Percentiles rank a stretch among this genome's conserved stretches.
Conservation (phyloP, 495 filamentous ascomycete species). For the Gamarada debralockiae region DNA sequence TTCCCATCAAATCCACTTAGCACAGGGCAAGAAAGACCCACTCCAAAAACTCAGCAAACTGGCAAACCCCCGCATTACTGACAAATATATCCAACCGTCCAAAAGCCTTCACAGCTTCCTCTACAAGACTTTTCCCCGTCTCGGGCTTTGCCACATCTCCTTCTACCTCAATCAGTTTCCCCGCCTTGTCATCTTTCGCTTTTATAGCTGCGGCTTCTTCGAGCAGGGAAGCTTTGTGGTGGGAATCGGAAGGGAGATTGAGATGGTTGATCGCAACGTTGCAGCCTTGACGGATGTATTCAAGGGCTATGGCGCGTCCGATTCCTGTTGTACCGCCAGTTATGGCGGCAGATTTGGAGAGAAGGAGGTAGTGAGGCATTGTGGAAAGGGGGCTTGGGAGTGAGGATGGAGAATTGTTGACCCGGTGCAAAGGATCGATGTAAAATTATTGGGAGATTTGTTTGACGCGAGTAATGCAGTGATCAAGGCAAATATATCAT, state of each 20-base stretch:
- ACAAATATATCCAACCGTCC: constrained; percentile 73
- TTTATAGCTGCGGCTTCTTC: constrained; percentile 45
- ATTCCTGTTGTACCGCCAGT: constrained; percentile 77
- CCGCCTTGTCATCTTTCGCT: constrained; percentile 28
- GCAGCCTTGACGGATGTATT: constrained; percentile 65
- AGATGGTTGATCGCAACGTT: constrained; percentile 71
- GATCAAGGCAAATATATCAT: not conserved
- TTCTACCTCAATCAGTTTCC: constrained; percentile 51
- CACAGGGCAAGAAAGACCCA: constrained; percentile 34
- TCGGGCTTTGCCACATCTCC: constrained; percentile 66
- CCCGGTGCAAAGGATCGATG: not conserved
- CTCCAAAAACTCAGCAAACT: constrained; percentile 79
- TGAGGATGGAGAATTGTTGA: not conserved
- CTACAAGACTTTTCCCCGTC: constrained; percentile 56
- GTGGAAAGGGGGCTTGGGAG: not conserved
- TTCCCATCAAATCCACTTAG: no score
- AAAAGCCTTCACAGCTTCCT: constrained; percentile 53
- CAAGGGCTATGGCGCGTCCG: constrained; percentile 69
- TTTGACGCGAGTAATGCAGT: not conserved
- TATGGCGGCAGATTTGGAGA: constrained; percentile 68
- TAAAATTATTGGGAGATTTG: no score
- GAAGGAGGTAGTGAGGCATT: constrained; percentile 43
- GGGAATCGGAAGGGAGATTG: constrained; percentile 46
- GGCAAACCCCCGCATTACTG: constrained; percentile 82
- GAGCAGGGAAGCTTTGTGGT: constrained; percentile 50